Evolutionary conservation across 768 basidiomycete species (phyloP).

Genomic region (Pholiota conissans): DNA sequence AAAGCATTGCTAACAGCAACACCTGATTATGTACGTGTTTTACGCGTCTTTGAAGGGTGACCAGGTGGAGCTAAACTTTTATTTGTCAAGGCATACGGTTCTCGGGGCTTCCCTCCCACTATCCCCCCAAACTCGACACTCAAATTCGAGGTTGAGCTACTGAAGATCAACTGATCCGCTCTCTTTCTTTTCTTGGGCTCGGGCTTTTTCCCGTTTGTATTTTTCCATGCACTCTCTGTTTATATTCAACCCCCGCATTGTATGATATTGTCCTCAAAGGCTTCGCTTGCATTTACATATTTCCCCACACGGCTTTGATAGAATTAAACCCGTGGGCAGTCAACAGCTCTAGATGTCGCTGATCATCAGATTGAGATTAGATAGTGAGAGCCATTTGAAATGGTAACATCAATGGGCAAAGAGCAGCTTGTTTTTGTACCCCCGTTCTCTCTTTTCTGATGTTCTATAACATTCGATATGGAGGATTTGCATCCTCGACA

Average conservation of each 20-base stretch:
- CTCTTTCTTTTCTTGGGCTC: neutral
- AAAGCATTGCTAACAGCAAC: constrained; percentile 68
- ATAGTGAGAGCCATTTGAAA: constrained; percentile 2
- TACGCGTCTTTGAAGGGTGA: constrained; percentile 6
- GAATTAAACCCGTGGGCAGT: neutral
- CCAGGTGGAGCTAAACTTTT: constrained; percentile 5
- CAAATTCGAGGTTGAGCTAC: constrained; percentile 81
- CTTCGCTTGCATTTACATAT: neutral
- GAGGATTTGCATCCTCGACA: neutral
- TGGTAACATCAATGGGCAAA: neutral
- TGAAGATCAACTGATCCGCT: constrained; percentile 54
- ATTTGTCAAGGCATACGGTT: constrained; percentile 62
- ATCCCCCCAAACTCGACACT: constrained; percentile 78
- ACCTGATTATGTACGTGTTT: constrained; percentile 72
- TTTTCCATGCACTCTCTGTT: neutral
- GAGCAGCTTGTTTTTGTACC: constrained; percentile 2
- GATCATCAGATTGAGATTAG: constrained; percentile 8
- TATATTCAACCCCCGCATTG: neutral
- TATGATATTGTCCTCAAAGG: neutral
- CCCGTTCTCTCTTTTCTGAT: neutral
- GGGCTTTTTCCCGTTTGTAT: neutral
- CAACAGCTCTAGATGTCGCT: neutral
- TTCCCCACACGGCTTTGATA: constrained; percentile 2
- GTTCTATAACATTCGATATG: neutral
- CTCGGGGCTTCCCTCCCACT: constrained; percentile 73